These are phyloP conservation scores for Paramecium sonneborni DNA, from an alignment of 73 alveolate genomes.

Conservation along the genomic window DNA sequence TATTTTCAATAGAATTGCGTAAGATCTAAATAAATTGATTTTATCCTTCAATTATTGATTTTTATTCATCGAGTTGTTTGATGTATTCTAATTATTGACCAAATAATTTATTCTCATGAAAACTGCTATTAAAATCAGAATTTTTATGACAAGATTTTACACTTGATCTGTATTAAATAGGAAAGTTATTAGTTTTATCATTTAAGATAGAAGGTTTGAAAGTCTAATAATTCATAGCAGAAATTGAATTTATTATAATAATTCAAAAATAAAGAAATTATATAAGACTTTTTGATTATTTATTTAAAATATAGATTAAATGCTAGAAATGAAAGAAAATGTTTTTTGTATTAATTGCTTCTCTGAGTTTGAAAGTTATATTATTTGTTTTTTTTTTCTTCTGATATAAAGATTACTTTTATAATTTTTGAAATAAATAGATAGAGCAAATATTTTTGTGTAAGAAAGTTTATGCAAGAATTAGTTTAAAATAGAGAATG, in stretches of 20 bases:
- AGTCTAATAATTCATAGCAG: background rate
- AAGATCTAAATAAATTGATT: constrained; percentile 27
- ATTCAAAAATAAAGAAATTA: background rate
- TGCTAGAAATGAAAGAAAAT: too few relatives aligned
- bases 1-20: constrained; percentile 9
- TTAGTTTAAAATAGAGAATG: too few relatives aligned
- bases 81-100: background rate
- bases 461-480: too few relatives aligned
- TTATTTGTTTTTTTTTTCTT: too few relatives aligned
- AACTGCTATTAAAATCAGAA: background rate
- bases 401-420: too few relatives aligned
- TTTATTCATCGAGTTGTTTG: constrained; percentile 21
- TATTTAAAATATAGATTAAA: too few relatives aligned
- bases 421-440: too few relatives aligned
- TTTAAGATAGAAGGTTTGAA: background rate
- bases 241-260: background rate
- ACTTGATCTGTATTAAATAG: background rate
- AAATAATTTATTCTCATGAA: background rate
- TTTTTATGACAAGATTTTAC: background rate
- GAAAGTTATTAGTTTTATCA: background rate
- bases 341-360: too few relatives aligned
- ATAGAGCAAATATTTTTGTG: too few relatives aligned
- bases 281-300: too few relatives aligned
- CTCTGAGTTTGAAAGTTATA: too few relatives aligned
- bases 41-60: constrained; percentile 18